A percentile compares a stretch with the other conserved stretches of the same genome.
phyloP scores from a whole-genome alignment of 495 filamentous ascomycete genomes.

The Cetradonia linearis region DNA sequence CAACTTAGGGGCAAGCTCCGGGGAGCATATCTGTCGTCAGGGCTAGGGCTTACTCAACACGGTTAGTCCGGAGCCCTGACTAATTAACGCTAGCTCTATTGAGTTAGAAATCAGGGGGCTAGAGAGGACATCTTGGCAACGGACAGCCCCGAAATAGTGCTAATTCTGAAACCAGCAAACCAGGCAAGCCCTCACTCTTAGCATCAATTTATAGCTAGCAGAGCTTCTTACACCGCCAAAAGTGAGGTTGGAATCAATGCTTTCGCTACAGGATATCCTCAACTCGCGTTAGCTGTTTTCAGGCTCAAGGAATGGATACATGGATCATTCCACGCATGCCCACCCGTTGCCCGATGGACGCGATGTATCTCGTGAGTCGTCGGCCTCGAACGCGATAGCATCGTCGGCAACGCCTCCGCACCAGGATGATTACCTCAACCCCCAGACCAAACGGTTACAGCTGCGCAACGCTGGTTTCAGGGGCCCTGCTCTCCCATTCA shows the following conservation, averaged over 20 bases:
- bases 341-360: slow-evolving; percentile 18
- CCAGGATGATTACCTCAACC: slow-evolving; percentile 19
- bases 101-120: too few species aligned
- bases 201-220: background rate
- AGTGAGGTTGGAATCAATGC: background rate
- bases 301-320: slow-evolving; percentile 18
- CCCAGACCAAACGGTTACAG: slow-evolving; percentile 28
- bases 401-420: slow-evolving; percentile 8
- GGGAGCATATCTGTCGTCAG: too few species aligned
- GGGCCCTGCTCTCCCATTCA: slow-evolving; percentile 23
- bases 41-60: too few species aligned
- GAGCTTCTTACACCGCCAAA: too few species aligned
- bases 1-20: too few species aligned
- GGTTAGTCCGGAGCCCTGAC: too few species aligned
- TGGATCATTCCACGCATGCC: slow-evolving; percentile 24
- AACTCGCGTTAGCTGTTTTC: slow-evolving; percentile 7
- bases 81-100: background rate
- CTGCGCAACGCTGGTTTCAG: slow-evolving; percentile 32
- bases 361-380: slow-evolving; percentile 8
- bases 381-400: background rate
- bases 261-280: background rate
- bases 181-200: background rate
- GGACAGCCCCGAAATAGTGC: background rate
- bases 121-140: background rate
- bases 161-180: slow-evolving; percentile 4